Base-by-base conservation (phyloP, 108 stramenopile species). In the Nitzschia sp. region DNA sequence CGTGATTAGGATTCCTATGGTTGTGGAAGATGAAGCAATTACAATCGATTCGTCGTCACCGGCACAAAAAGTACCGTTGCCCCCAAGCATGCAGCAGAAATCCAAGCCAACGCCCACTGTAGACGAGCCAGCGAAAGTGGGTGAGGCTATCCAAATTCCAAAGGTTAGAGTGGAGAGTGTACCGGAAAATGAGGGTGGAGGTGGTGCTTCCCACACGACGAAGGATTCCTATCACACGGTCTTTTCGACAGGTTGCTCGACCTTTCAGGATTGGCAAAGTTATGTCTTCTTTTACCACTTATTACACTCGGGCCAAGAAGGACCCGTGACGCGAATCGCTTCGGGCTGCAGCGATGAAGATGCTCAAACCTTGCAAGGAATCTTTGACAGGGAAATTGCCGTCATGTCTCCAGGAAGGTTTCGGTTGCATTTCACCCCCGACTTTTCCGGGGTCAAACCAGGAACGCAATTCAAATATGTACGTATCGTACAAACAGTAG, bases 231-330 rank as follows among this genome's bases (percentile, higher is more conserved):
- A 87, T 56, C 88, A 92, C 63, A 63, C 83, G 16, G 62, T 88
- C 32, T 97, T 97, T 73, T 87, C 87, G 23, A 95, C 93, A 6
- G 88, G 84, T 45, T 98, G 97, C 75, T 91, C 86, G 26, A 63
- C 65, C 35, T 96, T 82, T 67, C 96, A 98, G 75, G 86, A 92
- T 66, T 98, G 97, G 97, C 96, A 98, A 73, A 85, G 93, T 0
- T 90, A 93, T 52, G 66, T 90, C 22, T 79, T 98, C 26, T 98
- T 96, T 69, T 93, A 81, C 75, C 88, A 78, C 36, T 84, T 90
- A 17, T 1, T 72, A 28, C 72, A 73, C 45, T 87, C 87, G 46
- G 72, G 82, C 6, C 95, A 97, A 62, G 84, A 79, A 35, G 97
- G 97, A 25, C 60, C 81, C 27, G 82, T 97, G 19, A 94, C 95